phyloP scores from a whole-genome alignment of 768 basidiomycete species.

The Tricholoma saponaceum region DNA sequence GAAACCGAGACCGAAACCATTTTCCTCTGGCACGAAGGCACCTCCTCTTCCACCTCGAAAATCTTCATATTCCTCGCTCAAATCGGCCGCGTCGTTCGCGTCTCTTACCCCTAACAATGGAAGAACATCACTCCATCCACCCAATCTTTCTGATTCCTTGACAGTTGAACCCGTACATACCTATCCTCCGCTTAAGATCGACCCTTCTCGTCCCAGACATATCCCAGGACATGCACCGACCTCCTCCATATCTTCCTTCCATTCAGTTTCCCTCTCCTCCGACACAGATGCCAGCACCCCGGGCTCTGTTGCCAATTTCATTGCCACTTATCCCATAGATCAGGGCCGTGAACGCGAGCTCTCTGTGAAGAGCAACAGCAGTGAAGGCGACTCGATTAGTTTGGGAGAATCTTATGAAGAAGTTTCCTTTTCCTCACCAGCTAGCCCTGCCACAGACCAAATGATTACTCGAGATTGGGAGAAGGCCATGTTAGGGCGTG shows the following conservation, averaged over 20 bases:
- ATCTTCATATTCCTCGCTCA: constrained; percentile 47
- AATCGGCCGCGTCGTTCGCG: constrained; percentile 33
- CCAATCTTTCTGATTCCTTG: constrained; percentile 41
- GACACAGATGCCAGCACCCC: constrained; percentile 45
- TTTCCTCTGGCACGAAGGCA: constrained; percentile 24
- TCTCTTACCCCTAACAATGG: constrained; percentile 15
- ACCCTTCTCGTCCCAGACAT: constrained; percentile 27
- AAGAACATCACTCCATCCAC: constrained; percentile 22
- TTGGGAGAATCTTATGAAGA: constrained; percentile 74
- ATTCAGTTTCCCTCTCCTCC: constrained; percentile 78
- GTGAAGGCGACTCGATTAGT: constrained; percentile 49
- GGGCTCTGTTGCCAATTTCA: constrained; percentile 37
- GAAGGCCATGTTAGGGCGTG: constrained; percentile 31
- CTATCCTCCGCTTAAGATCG: constrained; percentile 46
- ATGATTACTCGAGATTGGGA: constrained; percentile 49
- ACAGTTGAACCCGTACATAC: constrained; percentile 55
- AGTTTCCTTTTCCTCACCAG: constrained; percentile 49
- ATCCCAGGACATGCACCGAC: constrained; percentile 49
- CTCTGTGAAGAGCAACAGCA: constrained; percentile 18
- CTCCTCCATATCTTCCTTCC: constrained; percentile 79
- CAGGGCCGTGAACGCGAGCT: constrained; percentile 21
- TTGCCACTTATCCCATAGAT: constrained; percentile 46
- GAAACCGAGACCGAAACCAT: constrained; percentile 29
- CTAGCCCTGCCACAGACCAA: constrained; percentile 48
- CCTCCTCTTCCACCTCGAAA: constrained; percentile 70